Conservation (phyloP, 192 early-diverging fungal genomes). For the Helicostylum pulchrum region DNA sequence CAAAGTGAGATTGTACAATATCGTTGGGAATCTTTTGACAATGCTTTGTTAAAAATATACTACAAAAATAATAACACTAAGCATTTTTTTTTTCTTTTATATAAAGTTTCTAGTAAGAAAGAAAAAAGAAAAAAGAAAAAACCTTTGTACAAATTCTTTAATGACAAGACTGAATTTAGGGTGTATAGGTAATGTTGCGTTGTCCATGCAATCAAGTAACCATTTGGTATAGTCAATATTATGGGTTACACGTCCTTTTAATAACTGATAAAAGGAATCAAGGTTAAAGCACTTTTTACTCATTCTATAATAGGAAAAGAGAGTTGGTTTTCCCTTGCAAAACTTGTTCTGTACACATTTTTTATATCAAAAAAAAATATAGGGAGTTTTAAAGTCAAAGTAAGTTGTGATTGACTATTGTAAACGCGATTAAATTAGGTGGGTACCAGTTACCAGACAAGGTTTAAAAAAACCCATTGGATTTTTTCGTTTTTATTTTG, state of each 20-base stretch:
- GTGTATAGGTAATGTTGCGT: constrained; percentile 33
- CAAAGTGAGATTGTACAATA: not conserved
- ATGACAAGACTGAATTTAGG: constrained; percentile 28
- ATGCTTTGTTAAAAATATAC: constrained; percentile 15
- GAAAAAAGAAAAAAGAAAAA: not conserved
- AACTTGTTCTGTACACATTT: not conserved
- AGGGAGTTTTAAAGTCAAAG: not conserved
- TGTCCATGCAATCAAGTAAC: constrained; percentile 26
- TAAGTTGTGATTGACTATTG: no score
- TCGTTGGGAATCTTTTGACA: constrained; percentile 31
- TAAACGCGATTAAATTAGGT: no score
- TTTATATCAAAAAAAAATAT: not conserved
- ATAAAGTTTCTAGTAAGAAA: not conserved
- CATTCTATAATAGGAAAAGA: not conserved
- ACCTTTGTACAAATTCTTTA: constrained; percentile 36
- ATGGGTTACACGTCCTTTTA: constrained; percentile 31
- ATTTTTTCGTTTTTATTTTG: no score
- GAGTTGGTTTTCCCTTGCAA: no score
- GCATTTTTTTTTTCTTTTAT: no score
- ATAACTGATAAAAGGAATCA: constrained; percentile 30
- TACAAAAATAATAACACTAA: not conserved
- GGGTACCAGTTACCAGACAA: no score
- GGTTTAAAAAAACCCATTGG: no score
- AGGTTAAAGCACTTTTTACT: constrained; percentile 12
- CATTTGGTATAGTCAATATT: constrained; percentile 26